Percentiles rank a stretch among this genome's conserved stretches.
Evolutionary conservation across 768 basidiomycete species (phyloP).

Genomic region (Leccinum disarticulatum): DNA sequence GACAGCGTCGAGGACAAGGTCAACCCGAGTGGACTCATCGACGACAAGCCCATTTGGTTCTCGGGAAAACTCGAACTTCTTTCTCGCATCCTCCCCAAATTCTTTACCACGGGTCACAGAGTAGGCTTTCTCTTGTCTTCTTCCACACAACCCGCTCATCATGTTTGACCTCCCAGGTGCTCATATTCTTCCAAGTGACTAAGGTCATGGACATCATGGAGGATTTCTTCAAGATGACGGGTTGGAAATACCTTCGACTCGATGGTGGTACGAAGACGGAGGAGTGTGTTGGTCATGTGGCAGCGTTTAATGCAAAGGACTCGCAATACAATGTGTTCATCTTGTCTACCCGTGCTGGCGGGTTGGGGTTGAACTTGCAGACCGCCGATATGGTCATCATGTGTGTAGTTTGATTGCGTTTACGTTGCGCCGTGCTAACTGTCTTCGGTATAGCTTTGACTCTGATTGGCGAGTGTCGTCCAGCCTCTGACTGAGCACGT

Average conservation of each 20-base stretch:
- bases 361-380: constrained; percentile 91
- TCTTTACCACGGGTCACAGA: constrained; percentile 89
- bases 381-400: constrained; percentile 97
- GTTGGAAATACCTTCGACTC: constrained; percentile 86
- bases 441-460: constrained; percentile 56
- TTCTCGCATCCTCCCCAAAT: constrained; percentile 89
- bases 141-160: background rate
- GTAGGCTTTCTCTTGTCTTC: constrained; percentile 39
- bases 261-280: constrained; percentile 97
- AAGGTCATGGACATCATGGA: constrained; percentile 99
- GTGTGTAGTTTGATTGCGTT: constrained; percentile 43
- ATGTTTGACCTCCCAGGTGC: constrained; percentile 52
- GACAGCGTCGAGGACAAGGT: constrained; percentile 94
- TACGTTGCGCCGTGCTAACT: constrained; percentile 8
- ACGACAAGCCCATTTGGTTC: constrained; percentile 81
- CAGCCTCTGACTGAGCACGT: background rate
- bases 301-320: constrained; percentile 83
- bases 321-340: constrained; percentile 93
- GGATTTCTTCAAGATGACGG: constrained; percentile 87
- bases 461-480: constrained; percentile 56
- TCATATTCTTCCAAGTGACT: constrained; percentile 99
- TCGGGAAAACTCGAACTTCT: constrained; percentile 95
- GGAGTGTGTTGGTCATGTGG: constrained; percentile 85
- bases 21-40: constrained; percentile 76
- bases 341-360: constrained; percentile 90